A percentile compares a stretch with the other conserved stretches of the same genome.
phyloP scores from a whole-genome alignment of 192 early-diverging fungal species.

The Dissophora ornata region DNA sequence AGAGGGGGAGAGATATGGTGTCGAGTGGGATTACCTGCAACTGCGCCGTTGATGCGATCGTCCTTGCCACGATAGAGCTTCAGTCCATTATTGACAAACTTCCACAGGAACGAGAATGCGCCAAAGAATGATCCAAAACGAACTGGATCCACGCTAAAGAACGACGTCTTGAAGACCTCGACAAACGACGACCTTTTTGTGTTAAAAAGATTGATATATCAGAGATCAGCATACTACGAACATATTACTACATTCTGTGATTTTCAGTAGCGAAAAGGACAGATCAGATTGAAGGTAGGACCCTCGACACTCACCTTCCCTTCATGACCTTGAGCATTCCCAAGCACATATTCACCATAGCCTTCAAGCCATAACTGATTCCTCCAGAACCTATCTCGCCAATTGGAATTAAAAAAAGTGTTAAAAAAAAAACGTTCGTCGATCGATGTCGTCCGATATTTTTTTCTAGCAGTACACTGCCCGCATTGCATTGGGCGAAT shows the following conservation, averaged over 20 bases:
- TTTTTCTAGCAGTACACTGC: no score
- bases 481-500: background rate
- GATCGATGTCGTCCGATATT: no score
- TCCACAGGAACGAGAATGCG: slow-evolving; percentile 81
- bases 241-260: no score
- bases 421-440: no score
- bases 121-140: slow-evolving; percentile 85
- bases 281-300: no score
- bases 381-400: slow-evolving; percentile 30
- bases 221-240: no score
- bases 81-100: slow-evolving; percentile 74
- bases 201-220: no score
- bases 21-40: slow-evolving; percentile 63
- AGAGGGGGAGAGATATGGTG: no score
- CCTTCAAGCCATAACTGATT: slow-evolving; percentile 45
- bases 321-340: slow-evolving; percentile 53
- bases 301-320: slow-evolving; percentile 43
- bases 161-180: slow-evolving; percentile 58
- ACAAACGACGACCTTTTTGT: slow-evolving; percentile 55
- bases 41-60: slow-evolving; percentile 64
- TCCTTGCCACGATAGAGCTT: slow-evolving; percentile 61
- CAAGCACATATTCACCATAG: slow-evolving; percentile 47
- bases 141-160: slow-evolving; percentile 66
- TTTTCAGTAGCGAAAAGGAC: no score
- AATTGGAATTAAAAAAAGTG: background rate